A percentile compares a stretch with the other conserved stretches of the same genome.
These are phyloP conservation scores for Inonotus obliquus DNA, from an alignment of 1,284 basidiomycete genomes.

Conservation along the genomic window DNA sequence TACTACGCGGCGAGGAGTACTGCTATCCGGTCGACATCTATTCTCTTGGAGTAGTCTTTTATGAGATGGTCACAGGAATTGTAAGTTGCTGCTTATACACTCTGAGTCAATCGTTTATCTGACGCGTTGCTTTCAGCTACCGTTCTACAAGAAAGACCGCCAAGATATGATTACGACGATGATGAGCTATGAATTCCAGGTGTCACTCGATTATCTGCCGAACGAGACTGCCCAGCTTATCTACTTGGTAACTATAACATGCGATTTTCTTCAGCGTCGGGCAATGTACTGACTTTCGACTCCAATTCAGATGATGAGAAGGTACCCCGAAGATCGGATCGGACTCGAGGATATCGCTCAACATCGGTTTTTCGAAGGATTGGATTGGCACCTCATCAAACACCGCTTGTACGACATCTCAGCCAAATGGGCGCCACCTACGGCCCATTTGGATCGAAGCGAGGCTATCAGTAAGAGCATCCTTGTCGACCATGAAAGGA, in stretches of 20 bases:
- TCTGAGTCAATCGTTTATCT: background rate
- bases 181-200: background rate
- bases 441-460: background rate
- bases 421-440: background rate
- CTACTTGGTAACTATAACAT: background rate
- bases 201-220: background rate
- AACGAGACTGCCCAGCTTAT: background rate
- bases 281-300: background rate
- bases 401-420: background rate
- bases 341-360: background rate
- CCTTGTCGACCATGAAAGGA: background rate
- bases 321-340: background rate
- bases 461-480: background rate
- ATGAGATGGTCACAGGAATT: conserved; percentile 58
- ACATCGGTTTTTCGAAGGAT: background rate
- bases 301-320: background rate
- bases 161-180: background rate
- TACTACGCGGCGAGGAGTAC: conserved; percentile 59
- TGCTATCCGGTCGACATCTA: conserved; percentile 66
- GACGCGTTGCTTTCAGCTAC: background rate
- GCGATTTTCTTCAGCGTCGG: background rate
- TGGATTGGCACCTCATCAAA: background rate
- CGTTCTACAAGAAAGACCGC: background rate
- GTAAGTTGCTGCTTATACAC: conserved; percentile 11
- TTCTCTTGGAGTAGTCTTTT: conserved; percentile 47